Evolutionary conservation across 2,329 filamentous ascomycete genomes (phyloP).

Genomic region (Cordyceps cateniannulata): DNA sequence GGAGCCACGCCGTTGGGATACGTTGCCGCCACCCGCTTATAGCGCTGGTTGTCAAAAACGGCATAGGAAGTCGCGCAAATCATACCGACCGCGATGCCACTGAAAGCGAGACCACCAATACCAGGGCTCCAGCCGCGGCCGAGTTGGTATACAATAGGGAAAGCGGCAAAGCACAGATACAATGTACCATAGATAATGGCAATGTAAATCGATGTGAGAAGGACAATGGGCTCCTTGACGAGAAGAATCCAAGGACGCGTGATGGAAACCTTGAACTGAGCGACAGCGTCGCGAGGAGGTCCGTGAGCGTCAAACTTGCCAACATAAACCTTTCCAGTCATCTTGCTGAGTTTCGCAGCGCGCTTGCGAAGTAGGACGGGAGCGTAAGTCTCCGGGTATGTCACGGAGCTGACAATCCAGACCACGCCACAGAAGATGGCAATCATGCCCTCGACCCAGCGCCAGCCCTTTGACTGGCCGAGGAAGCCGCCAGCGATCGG

Average conservation of each 20-base stretch:
- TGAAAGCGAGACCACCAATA: conserved; percentile 54
- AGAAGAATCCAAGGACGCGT: conserved; percentile 58
- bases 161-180: conserved; percentile 49
- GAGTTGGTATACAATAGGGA: conserved; percentile 56
- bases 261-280: conserved; percentile 51
- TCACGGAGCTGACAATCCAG: conserved; percentile 45
- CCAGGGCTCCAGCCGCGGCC: conserved; percentile 51
- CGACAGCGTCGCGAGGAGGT: conserved; percentile 34
- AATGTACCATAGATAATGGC: conserved; percentile 50
- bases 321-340: conserved; percentile 50
- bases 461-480: conserved; percentile 53
- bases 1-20: conserved; percentile 49
- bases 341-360: conserved; percentile 42
- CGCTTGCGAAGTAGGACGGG: conserved; percentile 49
- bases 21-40: conserved; percentile 36
- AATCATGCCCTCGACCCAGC: conserved; percentile 58
- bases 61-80: conserved; percentile 47
- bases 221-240: conserved; percentile 60
- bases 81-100: conserved; percentile 60
- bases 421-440: conserved; percentile 54
- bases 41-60: conserved; percentile 48
- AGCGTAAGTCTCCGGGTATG: conserved; percentile 55
- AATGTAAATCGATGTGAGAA: conserved; percentile 58
- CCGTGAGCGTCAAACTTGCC: conserved; percentile 40
- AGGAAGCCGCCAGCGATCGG: conserved; percentile 60